Evolutionary conservation across 2,329 filamentous ascomycete species (phyloP), one percentile per base, ranked within the genome.

Genomic region (Aspergillus clavatus): DNA sequence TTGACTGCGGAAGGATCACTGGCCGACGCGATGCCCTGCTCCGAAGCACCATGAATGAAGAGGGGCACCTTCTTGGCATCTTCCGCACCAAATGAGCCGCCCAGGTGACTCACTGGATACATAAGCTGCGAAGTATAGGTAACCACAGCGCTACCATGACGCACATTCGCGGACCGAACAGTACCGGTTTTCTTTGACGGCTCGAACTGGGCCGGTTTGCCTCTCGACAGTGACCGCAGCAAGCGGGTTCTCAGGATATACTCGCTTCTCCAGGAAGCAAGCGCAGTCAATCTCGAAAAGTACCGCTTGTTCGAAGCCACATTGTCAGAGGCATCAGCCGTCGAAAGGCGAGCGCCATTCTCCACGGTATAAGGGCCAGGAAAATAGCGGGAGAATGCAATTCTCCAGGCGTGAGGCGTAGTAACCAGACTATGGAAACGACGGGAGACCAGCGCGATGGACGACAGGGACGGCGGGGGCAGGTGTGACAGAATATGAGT

Each of bases 231-330:
- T 50, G 87, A 93, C 36, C 89, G 81, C 42, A 97, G 72, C 41
- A 97, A 78, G 38, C 88, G 81, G 2, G 89, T 96, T 38, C 93
- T 80, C 45, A 95, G 72, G 38, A 97, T 85, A 60, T 97, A 98
- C 67, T 98, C 93, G 67, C 88, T 96, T 56, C 91, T 81, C 91
- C 93, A 97, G 7, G 90, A 93, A n/a, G 89, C 86, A 50, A 90
- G 71, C 3, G 83, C 77, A 7, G 87, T 94, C 43, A 98, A 76
- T 35, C 90, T 82, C 12, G 87, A 81, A 60, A 97, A 98, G 53
- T 82, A 80, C 36, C 89, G 86, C 56, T 81, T 80, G 60, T 93
- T 86, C 1, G 86, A 84, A 22, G 81, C 79, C 36, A 89, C 72
- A 43, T 66, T 67, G 58, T 81, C 82, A 43, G 70, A 67, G 37